Percentiles rank a stretch among this genome's conserved stretches.
phyloP scores from a whole-genome alignment of 2,329 filamentous ascomycete genomes.

The Aureobasidium leucospermi region DNA sequence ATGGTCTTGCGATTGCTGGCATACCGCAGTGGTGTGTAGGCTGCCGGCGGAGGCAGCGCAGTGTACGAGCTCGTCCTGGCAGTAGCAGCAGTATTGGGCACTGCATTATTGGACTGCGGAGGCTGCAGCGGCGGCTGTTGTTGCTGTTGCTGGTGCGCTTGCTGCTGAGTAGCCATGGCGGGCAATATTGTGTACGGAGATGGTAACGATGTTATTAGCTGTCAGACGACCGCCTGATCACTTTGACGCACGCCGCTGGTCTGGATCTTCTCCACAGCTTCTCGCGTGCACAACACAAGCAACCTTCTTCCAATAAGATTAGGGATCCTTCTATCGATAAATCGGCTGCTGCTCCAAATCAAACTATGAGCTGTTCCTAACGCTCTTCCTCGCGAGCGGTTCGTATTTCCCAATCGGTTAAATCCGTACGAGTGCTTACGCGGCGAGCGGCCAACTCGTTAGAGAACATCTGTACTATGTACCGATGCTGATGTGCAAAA shows the following conservation, averaged over 20 bases:
- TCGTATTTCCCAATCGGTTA: slow-evolving; percentile 1
- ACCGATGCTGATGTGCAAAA: neutral
- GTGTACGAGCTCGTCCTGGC: slow-evolving; percentile 14
- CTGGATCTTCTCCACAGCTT: neutral
- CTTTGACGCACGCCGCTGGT: neutral
- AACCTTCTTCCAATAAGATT: neutral
- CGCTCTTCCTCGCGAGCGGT: neutral
- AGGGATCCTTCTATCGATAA: slow-evolving; percentile 3
- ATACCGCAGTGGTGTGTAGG: slow-evolving; percentile 61
- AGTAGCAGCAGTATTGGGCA: neutral
- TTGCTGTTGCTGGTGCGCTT: neutral
- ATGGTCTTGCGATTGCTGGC: slow-evolving; percentile 94
- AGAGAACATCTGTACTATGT: slow-evolving; percentile 1
- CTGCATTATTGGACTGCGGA: neutral
- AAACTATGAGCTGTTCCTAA: slow-evolving; percentile 7
- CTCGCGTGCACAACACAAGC: neutral
- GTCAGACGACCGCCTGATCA: slow-evolving; percentile 1
- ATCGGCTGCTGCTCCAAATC: slow-evolving; percentile 9
- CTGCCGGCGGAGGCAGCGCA: slow-evolving; percentile 26
- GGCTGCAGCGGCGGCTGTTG: neutral
- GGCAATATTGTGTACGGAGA: slow-evolving; percentile 1
- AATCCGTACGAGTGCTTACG: neutral
- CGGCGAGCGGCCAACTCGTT: neutral
- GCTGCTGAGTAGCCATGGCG: slow-evolving; percentile 9
- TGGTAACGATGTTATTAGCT: slow-evolving; percentile 2